Evolutionary conservation across 306 rosid genomes (phyloP), one percentile per base, ranked within the genome.

Genomic region (Phaseolus lunatus): DNA sequence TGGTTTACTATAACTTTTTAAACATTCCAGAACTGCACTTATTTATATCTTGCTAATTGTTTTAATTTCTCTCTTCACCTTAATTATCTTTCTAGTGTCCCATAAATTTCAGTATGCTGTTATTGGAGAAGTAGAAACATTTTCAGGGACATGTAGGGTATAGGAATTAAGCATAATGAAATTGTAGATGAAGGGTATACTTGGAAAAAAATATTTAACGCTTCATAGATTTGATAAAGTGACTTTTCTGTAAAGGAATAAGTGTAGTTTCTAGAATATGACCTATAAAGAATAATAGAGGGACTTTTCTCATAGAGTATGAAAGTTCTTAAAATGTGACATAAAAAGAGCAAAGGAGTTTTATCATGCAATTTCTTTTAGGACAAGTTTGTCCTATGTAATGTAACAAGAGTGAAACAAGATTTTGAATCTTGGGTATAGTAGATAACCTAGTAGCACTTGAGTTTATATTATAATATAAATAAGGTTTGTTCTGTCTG

Each of bases 361-460:
- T 35, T 35, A 7, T 35, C 39, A 5, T 35, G n/a, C 22, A n/a
- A 20, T 49, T 49, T 49, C 23, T n/a, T 49, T 6, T 49, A 49
- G 56, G 2, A 49, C 56, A 20, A 0, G 4, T 52, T 52, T 56
- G 57, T 49, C 6, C 10, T 11, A 22, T 23, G 63, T 57, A 23
- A 2, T 57, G 63, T 56, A 44, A 70, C 65, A 74, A 80, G 33
- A 53, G 27, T 18, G 37, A 67, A 50, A 48, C 49, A 72, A 64
- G 49, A 29, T 68, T 50, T 52, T 73, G 39, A 83, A 63, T 65
- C 67, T 45, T 44, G 26, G n/a, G 59, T 79, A 65, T 23, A 57
- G 26, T 58, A 23, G 68, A 61, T 67, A 52, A 27, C 9, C 54
- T 76, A 24, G 39, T 65, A 64, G 24, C 23, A 63, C 14, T 33